phyloP scores from a whole-genome alignment of 169 alveolate genomes.

The Plasmodium chabaudi region DNA sequence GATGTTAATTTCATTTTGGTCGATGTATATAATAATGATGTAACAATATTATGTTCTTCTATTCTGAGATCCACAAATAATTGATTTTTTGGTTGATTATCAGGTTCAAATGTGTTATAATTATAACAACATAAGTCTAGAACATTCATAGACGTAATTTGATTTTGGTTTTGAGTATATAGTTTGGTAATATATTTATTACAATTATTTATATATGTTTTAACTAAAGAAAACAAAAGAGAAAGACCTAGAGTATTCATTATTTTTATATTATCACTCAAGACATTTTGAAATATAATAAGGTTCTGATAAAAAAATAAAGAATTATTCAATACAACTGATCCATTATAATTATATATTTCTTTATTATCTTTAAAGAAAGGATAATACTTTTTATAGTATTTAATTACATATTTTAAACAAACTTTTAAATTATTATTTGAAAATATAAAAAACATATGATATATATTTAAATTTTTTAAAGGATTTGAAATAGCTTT shows the following conservation, averaged over 20 bases:
- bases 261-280: background rate
- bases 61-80: conserved; percentile 39
- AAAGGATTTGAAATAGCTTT: conserved; percentile 47
- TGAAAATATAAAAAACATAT: conserved; percentile 68
- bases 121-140: conserved; percentile 18
- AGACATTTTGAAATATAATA: conserved; percentile 23
- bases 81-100: background rate
- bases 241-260: conserved; percentile 3
- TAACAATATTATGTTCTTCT: conserved; percentile 66
- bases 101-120: background rate
- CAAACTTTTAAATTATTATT: conserved; percentile 50
- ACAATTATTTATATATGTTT: conserved; percentile 29
- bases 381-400: conserved; percentile 10
- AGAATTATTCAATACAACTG: conserved; percentile 44
- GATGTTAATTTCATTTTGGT: conserved; percentile 41
- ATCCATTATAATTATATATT: conserved; percentile 6
- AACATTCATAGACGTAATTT: conserved; percentile 1
- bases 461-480: conserved; percentile 42
- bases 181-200: conserved; percentile 14
- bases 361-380: background rate
- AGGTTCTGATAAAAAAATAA: conserved; percentile 60
- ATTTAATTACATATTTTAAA: conserved; percentile 28
- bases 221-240: conserved; percentile 24
- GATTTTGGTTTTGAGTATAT: conserved; percentile 2
- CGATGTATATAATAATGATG: conserved; percentile 43